These are phyloP conservation scores for Lentinula raphanica DNA, from an alignment of 768 basidiomycete species.

Conservation along the genomic window DNA sequence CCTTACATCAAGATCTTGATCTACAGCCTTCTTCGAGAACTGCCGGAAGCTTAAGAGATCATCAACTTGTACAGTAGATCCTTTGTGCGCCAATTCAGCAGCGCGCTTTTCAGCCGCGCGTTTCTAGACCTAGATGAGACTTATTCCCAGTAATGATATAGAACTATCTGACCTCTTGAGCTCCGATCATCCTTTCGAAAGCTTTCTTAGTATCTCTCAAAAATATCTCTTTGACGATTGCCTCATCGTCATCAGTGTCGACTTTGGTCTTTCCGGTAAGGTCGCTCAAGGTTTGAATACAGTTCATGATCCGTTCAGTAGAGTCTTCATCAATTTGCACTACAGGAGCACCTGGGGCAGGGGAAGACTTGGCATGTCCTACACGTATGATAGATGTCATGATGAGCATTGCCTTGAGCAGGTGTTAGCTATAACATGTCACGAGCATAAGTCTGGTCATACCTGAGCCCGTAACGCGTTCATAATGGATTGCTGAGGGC, in stretches of 20 bases:
- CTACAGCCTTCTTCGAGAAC: conserved; percentile 86
- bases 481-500: conserved; percentile 43
- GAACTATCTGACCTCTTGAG: conserved; percentile 68
- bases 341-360: conserved; percentile 43
- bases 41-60: conserved; percentile 90
- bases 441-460: background rate
- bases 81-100: conserved; percentile 61
- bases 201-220: conserved; percentile 86
- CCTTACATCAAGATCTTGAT: conserved; percentile 71
- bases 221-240: conserved; percentile 64
- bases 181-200: conserved; percentile 91
- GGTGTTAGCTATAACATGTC: background rate
- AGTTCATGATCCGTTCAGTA: conserved; percentile 92
- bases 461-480: conserved; percentile 88
- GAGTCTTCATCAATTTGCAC: conserved; percentile 91
- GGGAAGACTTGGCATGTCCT: conserved; percentile 93
- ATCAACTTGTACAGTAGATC: conserved; percentile 81
- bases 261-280: conserved; percentile 41
- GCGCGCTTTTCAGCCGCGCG: conserved; percentile 89
- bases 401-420: conserved; percentile 83
- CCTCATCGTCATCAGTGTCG: conserved; percentile 7
- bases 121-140: conserved; percentile 43
- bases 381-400: conserved; percentile 97
- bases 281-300: conserved; percentile 89
- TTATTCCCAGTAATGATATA: background rate